Evolutionary conservation across 768 basidiomycete genomes (phyloP).

Genomic region (Lactarius quietus): DNA sequence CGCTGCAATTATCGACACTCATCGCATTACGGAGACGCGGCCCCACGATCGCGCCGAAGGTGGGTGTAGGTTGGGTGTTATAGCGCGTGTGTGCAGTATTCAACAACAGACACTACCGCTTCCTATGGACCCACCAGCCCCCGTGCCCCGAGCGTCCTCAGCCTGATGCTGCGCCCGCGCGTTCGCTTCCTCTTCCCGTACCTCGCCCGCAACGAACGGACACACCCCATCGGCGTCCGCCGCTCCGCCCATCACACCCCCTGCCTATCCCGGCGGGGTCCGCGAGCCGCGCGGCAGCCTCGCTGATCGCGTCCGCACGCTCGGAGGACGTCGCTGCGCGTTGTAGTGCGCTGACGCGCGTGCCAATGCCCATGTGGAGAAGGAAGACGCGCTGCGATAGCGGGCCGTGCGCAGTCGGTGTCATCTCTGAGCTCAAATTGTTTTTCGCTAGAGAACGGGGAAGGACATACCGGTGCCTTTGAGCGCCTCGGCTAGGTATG

Average conservation of each 20-base stretch:
- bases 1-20: too few species aligned
- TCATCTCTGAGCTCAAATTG: background rate
- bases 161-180: too few species aligned
- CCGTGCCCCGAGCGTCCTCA: too few species aligned
- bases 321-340: conserved; percentile 47
- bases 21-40: too few species aligned
- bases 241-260: conserved; percentile 51
- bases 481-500: conserved; percentile 77
- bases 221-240: too few species aligned
- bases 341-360: conserved; percentile 64
- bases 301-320: conserved; percentile 48
- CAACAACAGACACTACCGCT: too few species aligned
- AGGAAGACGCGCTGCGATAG: conserved; percentile 77
- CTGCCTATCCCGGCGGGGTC: conserved; percentile 82
- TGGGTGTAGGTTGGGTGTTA: too few species aligned
- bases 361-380: conserved; percentile 64
- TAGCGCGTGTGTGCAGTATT: too few species aligned
- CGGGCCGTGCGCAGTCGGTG: conserved; percentile 56
- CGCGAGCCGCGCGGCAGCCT: conserved; percentile 67
- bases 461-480: conserved; percentile 53
- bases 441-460: background rate
- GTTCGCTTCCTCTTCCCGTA: background rate
- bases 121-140: too few species aligned
- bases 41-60: too few species aligned
- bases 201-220: conserved; percentile 21